Base-by-base conservation (phyloP, 768 basidiomycete species). In the Baorangia bicolor region DNA sequence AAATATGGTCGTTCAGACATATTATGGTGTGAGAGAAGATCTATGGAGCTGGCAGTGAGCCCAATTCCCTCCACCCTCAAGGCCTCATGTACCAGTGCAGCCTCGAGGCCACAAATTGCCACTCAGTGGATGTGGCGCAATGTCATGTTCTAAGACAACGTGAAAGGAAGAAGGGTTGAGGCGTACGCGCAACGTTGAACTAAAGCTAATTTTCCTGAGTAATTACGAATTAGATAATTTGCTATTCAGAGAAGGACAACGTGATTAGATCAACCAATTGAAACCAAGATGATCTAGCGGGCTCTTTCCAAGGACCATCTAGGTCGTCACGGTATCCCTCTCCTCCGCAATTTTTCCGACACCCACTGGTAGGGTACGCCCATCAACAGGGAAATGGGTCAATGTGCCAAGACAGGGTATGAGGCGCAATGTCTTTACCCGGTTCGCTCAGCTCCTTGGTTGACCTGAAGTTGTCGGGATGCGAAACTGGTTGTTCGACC, bases 1-100 rank as follows among this genome's bases (percentile, higher is more conserved):
- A 87, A 88, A 64, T 87, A 81, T 10, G 86, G 86, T 16, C 79
- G 61, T 53, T 57, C 49, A 53, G 65, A 57, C 70, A 72, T 73
- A 28, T 33, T 45, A 39, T 59, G 42, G 58, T 53, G 53, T 39
- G 41, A 45, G 47, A 55, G 45, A 60, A 34, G 33, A 45, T 43
- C 21, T 51, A 27, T 23, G 39, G 53, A 38, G 37, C 28, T 42
- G 31, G 53, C 44, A 50, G 54, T 35, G 49, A 58, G 57, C 58
- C 23, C 41, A 38, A 27, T 8, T 27, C 57, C 55, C 56, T 52
- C 51, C 45, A 49, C 50, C 60, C 53, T 34, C 49, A 33, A 47
- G 34, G 59, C 65, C 63, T 59, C 63, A 28, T 62, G 65, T 51
- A 45, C 39, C 57, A 39, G 51, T 59, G 50, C 56, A 53, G 58